Evolutionary conservation across 2,329 filamentous ascomycete species (phyloP).

Genomic region (Botrytis aclada): DNA sequence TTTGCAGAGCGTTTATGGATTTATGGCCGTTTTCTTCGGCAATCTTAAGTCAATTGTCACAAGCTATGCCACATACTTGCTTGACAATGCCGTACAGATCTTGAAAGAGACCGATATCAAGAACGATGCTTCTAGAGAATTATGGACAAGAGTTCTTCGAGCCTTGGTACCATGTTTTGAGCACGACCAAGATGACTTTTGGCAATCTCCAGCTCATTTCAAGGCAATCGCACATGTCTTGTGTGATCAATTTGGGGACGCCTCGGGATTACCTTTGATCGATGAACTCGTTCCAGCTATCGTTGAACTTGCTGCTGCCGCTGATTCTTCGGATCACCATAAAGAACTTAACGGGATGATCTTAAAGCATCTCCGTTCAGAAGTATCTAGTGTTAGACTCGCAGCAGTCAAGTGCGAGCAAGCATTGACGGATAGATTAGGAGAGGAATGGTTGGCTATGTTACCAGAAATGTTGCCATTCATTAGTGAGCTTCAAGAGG

Average conservation of each 20-base stretch:
- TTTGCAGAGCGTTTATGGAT: constrained; percentile 75
- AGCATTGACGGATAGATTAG: constrained; percentile 72
- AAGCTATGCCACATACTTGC: constrained; percentile 79
- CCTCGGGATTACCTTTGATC: constrained; percentile 43
- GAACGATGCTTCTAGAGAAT: constrained; percentile 50
- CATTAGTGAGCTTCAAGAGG: constrained; percentile 92
- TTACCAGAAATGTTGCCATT: constrained; percentile 94
- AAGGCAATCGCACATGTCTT: constrained; percentile 66
- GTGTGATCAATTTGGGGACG: constrained; percentile 60
- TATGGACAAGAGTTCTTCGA: constrained; percentile 68
- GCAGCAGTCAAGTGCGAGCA: constrained; percentile 82
- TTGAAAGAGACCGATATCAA: constrained; percentile 48
- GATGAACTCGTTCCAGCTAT: constrained; percentile 68
- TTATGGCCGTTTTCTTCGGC: constrained; percentile 76
- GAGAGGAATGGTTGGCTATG: constrained; percentile 90
- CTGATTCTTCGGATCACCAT: constrained; percentile 83
- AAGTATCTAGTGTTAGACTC: constrained; percentile 68
- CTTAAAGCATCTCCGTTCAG: constrained; percentile 73
- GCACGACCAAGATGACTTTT: constrained; percentile 93
- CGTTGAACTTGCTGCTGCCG: constrained; percentile 73
- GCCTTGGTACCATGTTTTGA: constrained; percentile 75
- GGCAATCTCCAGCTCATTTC: constrained; percentile 90
- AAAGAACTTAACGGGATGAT: constrained; percentile 81
- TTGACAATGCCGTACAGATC: constrained; percentile 69
- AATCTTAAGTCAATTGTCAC: constrained; percentile 92